phyloP scores from a whole-genome alignment of 2,329 filamentous ascomycete genomes.

The Colletotrichum nymphaeae region DNA sequence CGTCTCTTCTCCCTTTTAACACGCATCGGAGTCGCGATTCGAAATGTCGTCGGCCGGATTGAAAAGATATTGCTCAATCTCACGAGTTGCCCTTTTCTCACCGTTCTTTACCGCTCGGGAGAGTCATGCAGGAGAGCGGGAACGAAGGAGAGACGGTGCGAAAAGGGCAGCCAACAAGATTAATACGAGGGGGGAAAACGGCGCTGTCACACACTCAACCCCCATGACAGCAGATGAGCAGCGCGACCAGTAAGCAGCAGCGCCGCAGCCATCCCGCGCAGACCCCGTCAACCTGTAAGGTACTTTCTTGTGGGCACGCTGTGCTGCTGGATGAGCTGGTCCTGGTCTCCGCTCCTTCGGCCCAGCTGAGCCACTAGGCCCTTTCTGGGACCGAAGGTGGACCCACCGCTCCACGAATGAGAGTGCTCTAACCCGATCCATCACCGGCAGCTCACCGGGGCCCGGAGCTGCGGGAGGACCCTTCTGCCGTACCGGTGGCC shows the following conservation, averaged over 20 bases:
- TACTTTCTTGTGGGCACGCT: constrained; percentile 1
- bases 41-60: neutral
- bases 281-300: constrained; percentile 2
- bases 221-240: neutral
- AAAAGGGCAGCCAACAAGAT: constrained; percentile 22
- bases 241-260: constrained; percentile 1
- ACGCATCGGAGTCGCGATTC: neutral
- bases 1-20: neutral
- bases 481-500: constrained; percentile 21
- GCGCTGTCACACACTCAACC: constrained; percentile 22
- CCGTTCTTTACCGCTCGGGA: neutral
- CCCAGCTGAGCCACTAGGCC: constrained; percentile 15
- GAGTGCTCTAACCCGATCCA: constrained; percentile 17
- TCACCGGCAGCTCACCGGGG: constrained; percentile 25
- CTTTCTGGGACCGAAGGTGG: constrained; percentile 25
- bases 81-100: neutral
- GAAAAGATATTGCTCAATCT: neutral
- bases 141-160: neutral
- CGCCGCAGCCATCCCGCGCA: constrained; percentile 1
- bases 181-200: constrained; percentile 21
- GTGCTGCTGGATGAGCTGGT: constrained; percentile 24
- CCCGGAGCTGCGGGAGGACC: neutral
- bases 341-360: constrained; percentile 2
- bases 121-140: constrained; percentile 27
- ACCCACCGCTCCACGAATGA: neutral